These are phyloP conservation scores for Pseudofabraea citricarpa DNA, from an alignment of 2,329 filamentous ascomycete genomes.

Conservation along the genomic window DNA sequence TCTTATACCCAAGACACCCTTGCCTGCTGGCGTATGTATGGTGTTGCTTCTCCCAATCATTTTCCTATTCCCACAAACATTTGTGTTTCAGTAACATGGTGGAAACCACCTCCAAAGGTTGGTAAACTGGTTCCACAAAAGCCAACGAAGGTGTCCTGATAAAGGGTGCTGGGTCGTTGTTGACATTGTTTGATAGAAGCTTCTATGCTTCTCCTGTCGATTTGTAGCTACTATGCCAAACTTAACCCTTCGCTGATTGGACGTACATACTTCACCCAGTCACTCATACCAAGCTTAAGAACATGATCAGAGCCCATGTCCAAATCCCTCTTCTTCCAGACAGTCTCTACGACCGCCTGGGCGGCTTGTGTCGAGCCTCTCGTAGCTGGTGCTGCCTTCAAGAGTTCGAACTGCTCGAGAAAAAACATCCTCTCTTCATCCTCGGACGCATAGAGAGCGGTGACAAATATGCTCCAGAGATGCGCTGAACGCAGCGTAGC, in stretches of 20 bases:
- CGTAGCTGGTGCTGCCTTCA: slow-evolving; percentile 7
- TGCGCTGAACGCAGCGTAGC: slow-evolving; percentile 5
- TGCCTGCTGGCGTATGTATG: too few species aligned
- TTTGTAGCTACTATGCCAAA: slow-evolving; percentile 7
- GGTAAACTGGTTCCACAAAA: too few species aligned
- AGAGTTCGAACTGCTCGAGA: slow-evolving; percentile 9
- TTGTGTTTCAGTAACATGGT: too few species aligned
- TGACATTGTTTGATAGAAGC: too few species aligned
- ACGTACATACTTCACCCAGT: slow-evolving; percentile 10
- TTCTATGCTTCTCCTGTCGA: too few species aligned
- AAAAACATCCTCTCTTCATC: slow-evolving; percentile 13
- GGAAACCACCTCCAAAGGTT: too few species aligned
- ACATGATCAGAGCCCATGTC: slow-evolving; percentile 1
- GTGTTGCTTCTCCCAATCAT: too few species aligned
- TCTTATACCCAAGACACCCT: too few species aligned
- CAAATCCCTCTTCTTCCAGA: slow-evolving; percentile 13
- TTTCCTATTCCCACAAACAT: too few species aligned
- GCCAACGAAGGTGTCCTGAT: too few species aligned
- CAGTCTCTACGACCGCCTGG: slow-evolving; percentile 7
- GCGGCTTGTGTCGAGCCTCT: slow-evolving; percentile 8
- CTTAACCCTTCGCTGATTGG: slow-evolving; percentile 11
- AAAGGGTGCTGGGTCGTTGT: too few species aligned
- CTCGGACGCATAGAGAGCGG: slow-evolving; percentile 7
- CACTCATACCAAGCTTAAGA: slow-evolving; percentile 1
- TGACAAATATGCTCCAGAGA: slow-evolving; percentile 15